Conservation (phyloP, 2,329 filamentous ascomycete species). For the Trichoderma gracile region DNA sequence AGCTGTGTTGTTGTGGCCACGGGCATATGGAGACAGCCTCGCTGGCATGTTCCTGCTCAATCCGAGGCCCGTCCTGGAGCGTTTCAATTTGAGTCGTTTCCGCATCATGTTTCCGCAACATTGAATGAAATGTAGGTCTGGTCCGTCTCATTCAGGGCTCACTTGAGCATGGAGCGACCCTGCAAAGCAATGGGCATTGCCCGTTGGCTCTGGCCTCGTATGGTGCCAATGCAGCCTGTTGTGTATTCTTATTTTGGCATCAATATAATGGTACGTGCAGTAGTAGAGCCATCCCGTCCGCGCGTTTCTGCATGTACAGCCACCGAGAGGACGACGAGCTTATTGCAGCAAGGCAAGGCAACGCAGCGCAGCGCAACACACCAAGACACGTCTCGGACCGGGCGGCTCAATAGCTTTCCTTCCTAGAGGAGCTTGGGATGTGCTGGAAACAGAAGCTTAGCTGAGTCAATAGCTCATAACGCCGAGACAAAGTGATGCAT, state of each 20-base stretch:
- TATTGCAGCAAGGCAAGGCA: not conserved
- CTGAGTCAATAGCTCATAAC: conserved; percentile 1
- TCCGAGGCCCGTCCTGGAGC: not conserved
- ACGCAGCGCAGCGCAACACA: not conserved
- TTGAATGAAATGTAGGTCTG: conserved; percentile 15
- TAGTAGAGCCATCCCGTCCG: too few species aligned
- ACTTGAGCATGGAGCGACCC: not conserved
- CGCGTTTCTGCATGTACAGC: conserved; percentile 7
- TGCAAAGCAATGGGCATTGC: conserved; percentile 17
- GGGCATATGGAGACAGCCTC: conserved; percentile 2
- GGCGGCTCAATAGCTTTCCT: not conserved
- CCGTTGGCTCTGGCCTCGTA: conserved; percentile 4
- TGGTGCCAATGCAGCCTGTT: not conserved
- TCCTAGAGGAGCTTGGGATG: conserved; percentile 3
- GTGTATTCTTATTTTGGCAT: conserved; percentile 15
- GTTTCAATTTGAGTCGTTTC: conserved; percentile 21
- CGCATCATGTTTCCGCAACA: not conserved
- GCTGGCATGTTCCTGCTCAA: conserved; percentile 10
- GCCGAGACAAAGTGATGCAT: not conserved
- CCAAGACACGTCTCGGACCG: conserved; percentile 16
- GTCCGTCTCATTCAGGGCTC: conserved; percentile 15
- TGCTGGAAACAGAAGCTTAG: conserved; percentile 15
- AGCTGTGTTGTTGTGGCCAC: not conserved
- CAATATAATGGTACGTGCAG: not conserved
- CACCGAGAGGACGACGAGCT: conserved; percentile 1